A percentile compares a stretch with the other conserved stretches of the same genome.
Evolutionary conservation across 768 basidiomycete species (phyloP).

Genomic region (Tylopilus sp.): DNA sequence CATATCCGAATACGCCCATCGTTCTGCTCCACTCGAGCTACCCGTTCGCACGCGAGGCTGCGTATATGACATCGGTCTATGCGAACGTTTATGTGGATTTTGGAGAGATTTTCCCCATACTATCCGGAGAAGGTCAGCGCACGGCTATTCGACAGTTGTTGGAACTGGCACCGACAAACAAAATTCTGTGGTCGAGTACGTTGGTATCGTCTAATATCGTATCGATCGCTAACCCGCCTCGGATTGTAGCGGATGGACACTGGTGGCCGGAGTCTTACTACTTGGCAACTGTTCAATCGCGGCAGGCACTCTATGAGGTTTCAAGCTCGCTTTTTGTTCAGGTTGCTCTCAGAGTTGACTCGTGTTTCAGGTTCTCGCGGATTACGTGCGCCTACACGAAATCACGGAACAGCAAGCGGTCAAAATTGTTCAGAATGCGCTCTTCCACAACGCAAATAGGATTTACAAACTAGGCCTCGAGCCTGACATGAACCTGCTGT

Average conservation of each 20-base stretch:
- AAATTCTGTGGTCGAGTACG: conserved; percentile 80
- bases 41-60: conserved; percentile 74
- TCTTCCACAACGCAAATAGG: conserved; percentile 67
- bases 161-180: conserved; percentile 72
- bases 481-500: conserved; percentile 21
- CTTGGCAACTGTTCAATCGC: conserved; percentile 60
- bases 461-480: conserved; percentile 56
- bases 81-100: conserved; percentile 76
- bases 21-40: conserved; percentile 77
- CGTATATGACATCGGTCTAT: conserved; percentile 70
- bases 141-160: conserved; percentile 57
- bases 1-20: conserved; percentile 55
- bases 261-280: conserved; percentile 79
- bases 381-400: conserved; percentile 45
- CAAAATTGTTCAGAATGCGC: conserved; percentile 46
- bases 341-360: conserved; percentile 44
- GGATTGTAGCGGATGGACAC: conserved; percentile 19
- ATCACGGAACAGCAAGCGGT: conserved; percentile 55
- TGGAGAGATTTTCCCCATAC: conserved; percentile 71
- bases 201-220: background rate
- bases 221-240: background rate
- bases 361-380: conserved; percentile 57
- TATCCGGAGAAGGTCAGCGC: conserved; percentile 63
- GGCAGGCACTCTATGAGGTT: conserved; percentile 59
- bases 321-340: conserved; percentile 40